Percentiles rank a stretch among this genome's conserved stretches.
Evolutionary conservation across 768 basidiomycete genomes (phyloP).

Genomic region (Amanita pseudoporphyria): DNA sequence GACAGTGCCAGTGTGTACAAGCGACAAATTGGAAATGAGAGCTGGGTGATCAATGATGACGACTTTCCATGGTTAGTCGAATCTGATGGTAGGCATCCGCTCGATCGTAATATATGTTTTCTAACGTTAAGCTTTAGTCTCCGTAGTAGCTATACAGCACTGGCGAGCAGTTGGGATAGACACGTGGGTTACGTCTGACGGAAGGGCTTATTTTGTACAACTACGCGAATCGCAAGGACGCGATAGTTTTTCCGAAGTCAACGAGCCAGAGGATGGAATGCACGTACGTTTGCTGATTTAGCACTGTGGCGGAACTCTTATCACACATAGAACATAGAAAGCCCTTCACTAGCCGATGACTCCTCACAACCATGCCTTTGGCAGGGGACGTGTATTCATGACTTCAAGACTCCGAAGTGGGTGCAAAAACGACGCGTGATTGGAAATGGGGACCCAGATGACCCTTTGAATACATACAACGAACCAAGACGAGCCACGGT

Average conservation of each 20-base stretch:
- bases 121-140: constrained; percentile 31
- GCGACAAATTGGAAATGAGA: constrained; percentile 44
- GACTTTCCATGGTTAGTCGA: constrained; percentile 72
- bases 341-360: neutral
- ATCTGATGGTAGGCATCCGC: constrained; percentile 43
- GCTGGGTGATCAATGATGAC: constrained; percentile 58
- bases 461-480: constrained; percentile 30
- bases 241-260: constrained; percentile 13
- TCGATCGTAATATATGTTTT: neutral
- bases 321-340: neutral
- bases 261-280: constrained; percentile 13
- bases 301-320: neutral
- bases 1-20: constrained; percentile 20
- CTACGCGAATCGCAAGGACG: constrained; percentile 34
- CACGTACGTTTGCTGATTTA: neutral
- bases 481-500: constrained; percentile 59
- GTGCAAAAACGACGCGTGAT: constrained; percentile 67
- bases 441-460: constrained; percentile 20
- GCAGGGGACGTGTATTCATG: constrained; percentile 76
- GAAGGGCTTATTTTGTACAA: constrained; percentile 70
- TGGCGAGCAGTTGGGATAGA: constrained; percentile 54
- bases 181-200: constrained; percentile 81
- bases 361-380: constrained; percentile 29
- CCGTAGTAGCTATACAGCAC: constrained; percentile 53
- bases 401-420: constrained; percentile 67